Percentiles rank a stretch among this genome's conserved stretches.
Evolutionary conservation across 75 land plant genomes (phyloP).

Genomic region (Cunninghamia lanceolata): DNA sequence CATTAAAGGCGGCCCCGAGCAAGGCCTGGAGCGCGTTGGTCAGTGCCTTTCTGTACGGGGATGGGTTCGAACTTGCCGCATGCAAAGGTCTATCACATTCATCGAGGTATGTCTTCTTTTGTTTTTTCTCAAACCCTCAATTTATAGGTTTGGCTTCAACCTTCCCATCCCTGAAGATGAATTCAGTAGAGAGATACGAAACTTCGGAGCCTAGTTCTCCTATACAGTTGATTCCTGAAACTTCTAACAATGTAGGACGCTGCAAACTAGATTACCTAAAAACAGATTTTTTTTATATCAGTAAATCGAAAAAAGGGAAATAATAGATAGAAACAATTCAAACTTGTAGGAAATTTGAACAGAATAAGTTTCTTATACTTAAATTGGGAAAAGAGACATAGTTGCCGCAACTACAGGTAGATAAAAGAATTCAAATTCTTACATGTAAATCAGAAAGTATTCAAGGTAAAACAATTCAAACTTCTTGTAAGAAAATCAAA

Average conservation of each 20-base stretch:
- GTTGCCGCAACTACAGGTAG: too few relatives aligned
- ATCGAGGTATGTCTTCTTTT: conserved; percentile 76
- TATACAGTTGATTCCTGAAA: too few relatives aligned
- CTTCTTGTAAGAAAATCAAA: not conserved
- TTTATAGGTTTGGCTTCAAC: not conserved
- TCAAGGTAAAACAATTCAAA: not conserved
- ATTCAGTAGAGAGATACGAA: too few relatives aligned
- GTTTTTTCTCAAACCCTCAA: not conserved
- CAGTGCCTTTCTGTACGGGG: conserved; percentile 60
- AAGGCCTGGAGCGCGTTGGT: conserved; percentile 68
- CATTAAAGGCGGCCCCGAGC: conserved; percentile 72
- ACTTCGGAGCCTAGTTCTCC: too few relatives aligned
- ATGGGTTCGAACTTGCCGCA: conserved; percentile 91
- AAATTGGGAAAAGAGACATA: too few relatives aligned
- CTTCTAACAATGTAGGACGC: too few relatives aligned
- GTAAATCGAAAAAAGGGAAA: too few relatives aligned
- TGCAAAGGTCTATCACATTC: conserved; percentile 84
- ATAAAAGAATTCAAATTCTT: not conserved
- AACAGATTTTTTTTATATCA: too few relatives aligned
- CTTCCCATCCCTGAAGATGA: too few relatives aligned
- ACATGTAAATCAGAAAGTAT: not conserved
- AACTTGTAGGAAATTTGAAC: too few relatives aligned
- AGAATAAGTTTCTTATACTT: not conserved
- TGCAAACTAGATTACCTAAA: too few relatives aligned
- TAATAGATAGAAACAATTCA: too few relatives aligned